Base-by-base conservation (phyloP, 192 early-diverging fungal genomes). In the Gamsiella multidivaricata region DNA sequence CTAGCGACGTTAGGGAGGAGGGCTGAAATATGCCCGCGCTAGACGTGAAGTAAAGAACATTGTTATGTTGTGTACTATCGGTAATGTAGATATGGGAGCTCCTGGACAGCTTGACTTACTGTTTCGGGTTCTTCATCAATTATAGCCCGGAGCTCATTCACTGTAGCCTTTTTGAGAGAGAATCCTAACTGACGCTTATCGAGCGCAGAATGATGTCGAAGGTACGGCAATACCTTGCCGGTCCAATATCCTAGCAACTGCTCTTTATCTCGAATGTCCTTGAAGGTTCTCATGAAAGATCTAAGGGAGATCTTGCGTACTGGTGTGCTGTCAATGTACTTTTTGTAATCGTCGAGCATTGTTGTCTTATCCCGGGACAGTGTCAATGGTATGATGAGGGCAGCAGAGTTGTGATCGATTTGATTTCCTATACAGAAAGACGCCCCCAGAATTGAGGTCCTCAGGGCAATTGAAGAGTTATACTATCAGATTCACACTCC, bases 201-300 rank as follows among this genome's bases (percentile, higher is more conserved):
- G 50, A 52, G 6, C 28, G 50, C 22, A 52, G 46, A 52, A 52
- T 52, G 50, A 26, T 26, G 22, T 28, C 10, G 14, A n/a, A 52
- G 28, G 50, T 52, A 52, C 3, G 50, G 50, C 50, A 52, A 52
- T 26, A 28, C 28, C 50, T 52, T n/a, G 26, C 23, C 20, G 50
- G 50, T 52, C 50, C 50, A 52, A 52, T 52, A 52, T 5, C 50
- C 50, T 3, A 52, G 22, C 50, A 52, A 14, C 28, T 26, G 50
- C 22, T n/a, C 28, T 26, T 52, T 52, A 52, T 52, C 28, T 26
- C 28, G 50, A 26, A 52, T 8, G 3, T 52, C 50, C 26, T n/a
- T n/a, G 14, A 52, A 52, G 50, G 25, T 26, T 52, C 50, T 52
- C 50, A 52, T 52, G 28, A 52, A 52, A 4, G 25, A 52, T 26